Evolutionary conservation across 768 basidiomycete genomes (phyloP), one percentile per base, ranked within the genome.

Genomic region (Boletus edulis): DNA sequence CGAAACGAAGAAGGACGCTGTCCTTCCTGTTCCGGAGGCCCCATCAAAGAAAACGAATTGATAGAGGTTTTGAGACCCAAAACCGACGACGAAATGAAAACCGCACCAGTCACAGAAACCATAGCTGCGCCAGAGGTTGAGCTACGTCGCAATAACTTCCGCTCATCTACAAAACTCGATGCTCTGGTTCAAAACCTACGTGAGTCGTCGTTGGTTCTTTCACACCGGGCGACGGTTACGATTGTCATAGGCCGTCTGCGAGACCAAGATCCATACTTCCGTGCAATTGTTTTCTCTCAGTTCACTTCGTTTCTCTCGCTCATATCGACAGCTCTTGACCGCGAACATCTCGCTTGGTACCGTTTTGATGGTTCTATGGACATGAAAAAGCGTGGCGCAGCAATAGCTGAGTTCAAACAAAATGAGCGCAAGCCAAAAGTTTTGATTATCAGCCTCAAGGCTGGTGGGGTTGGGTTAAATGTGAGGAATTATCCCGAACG

Each of bases 301-400:
- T 94, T 94, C 61, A 95, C 93, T 0, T 84, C 83, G 24, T 96
- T 94, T 69, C 73, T 96, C 52, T 89, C 94, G 63, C 75, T 95
- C 15, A 91, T 95, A 52, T 83, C 91, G 62, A 68, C 74, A 2
- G 83, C 79, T 5, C 73, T 95, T 51, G 78, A 85, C 47, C 83
- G 88, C 18, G 90, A 94, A 63, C 69, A 72, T 1, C 77, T 91
- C 57, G 73, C 82, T 41, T 85, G 83, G 63, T 85, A 84, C 59
- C 83, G 96, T 18, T 93, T 98, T 63, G 96, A 98, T 67, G 96
- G 96, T 2, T 84, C 91, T 0, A 93, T 98, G 91, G 86, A 86
- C 62, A 78, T 96, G 58, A 89, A 87, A 72, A 88, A 87, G 67
- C 81, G 92, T 51, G 83, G 80, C 38, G 79, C 80, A 10, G 88